Conservation (phyloP, 768 basidiomycete genomes). For the Dentipellis fragilis region DNA sequence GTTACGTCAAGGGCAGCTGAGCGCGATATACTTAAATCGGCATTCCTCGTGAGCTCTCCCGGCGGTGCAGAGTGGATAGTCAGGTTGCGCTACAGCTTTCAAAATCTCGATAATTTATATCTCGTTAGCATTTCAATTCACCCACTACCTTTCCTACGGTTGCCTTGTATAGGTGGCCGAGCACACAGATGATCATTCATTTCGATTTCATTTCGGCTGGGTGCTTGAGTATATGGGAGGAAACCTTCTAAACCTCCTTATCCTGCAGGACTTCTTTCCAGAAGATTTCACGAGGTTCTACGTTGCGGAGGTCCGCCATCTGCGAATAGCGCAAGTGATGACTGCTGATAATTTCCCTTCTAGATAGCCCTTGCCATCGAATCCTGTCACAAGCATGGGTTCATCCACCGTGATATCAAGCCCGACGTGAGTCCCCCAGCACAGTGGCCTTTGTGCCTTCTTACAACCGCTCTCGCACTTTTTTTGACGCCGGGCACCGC, state of each 20-base stretch:
- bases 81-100: conserved; percentile 85
- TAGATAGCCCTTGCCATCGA: conserved; percentile 94
- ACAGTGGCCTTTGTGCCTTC: not conserved
- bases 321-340: conserved; percentile 2
- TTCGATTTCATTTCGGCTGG: conserved; percentile 54
- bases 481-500: conserved; percentile 14
- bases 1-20: conserved; percentile 96
- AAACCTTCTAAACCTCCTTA: conserved; percentile 91
- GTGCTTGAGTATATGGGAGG: conserved; percentile 94
- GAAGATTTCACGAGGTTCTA: conserved; percentile 92
- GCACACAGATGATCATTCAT: conserved; percentile 31
- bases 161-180: conserved; percentile 9
- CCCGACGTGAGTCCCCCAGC: conserved; percentile 55
- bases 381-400: conserved; percentile 88
- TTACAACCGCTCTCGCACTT: not conserved
- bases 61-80: conserved; percentile 89
- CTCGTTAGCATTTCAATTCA: conserved; percentile 45
- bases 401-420: conserved; percentile 97
- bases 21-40: conserved; percentile 87
- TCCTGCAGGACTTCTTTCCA: conserved; percentile 84
- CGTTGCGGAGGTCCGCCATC: conserved; percentile 68
- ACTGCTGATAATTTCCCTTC: not conserved
- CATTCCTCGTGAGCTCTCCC: conserved; percentile 67
- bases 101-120: conserved; percentile 92
- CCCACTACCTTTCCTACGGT: not conserved